These are phyloP conservation scores for Hygrocybe punicea DNA, from an alignment of 768 basidiomycete species.

Conservation along the genomic window DNA sequence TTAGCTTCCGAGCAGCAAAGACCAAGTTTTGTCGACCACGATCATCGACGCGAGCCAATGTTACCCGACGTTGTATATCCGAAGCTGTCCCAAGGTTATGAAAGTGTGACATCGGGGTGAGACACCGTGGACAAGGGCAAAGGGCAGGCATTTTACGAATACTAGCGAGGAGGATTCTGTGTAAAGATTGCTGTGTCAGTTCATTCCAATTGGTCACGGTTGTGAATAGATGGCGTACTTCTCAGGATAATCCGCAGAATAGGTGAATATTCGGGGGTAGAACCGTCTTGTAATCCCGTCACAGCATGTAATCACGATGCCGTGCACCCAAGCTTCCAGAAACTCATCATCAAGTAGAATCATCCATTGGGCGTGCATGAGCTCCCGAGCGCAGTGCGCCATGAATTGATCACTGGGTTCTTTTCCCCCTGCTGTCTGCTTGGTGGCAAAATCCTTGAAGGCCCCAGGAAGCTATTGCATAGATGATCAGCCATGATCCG, in stretches of 20 bases:
- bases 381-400: slow-evolving; percentile 30
- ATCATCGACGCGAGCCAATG: neutral
- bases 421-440: neutral
- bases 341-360: slow-evolving; percentile 14
- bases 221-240: slow-evolving; percentile 22
- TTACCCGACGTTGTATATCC: slow-evolving; percentile 12
- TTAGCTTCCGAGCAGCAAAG: slow-evolving; percentile 13
- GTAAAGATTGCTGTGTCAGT: slow-evolving; percentile 4
- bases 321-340: slow-evolving; percentile 25
- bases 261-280: slow-evolving; percentile 32
- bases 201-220: neutral
- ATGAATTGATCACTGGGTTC: slow-evolving; percentile 16
- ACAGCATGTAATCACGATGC: slow-evolving; percentile 26
- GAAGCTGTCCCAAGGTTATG: slow-evolving; percentile 23
- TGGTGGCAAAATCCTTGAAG: slow-evolving; percentile 22
- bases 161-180: slow-evolving; percentile 21
- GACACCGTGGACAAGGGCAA: slow-evolving; percentile 32
- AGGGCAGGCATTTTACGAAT: slow-evolving; percentile 11
- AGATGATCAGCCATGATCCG: neutral
- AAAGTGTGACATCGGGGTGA: slow-evolving; percentile 20
- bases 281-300: slow-evolving; percentile 28
- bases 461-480: slow-evolving; percentile 26
- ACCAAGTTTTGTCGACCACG: slow-evolving; percentile 6
- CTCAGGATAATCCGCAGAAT: slow-evolving; percentile 37
- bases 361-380: slow-evolving; percentile 30